phyloP scores from a whole-genome alignment of 2,329 filamentous ascomycete species.

The Dactylellina sp. region DNA sequence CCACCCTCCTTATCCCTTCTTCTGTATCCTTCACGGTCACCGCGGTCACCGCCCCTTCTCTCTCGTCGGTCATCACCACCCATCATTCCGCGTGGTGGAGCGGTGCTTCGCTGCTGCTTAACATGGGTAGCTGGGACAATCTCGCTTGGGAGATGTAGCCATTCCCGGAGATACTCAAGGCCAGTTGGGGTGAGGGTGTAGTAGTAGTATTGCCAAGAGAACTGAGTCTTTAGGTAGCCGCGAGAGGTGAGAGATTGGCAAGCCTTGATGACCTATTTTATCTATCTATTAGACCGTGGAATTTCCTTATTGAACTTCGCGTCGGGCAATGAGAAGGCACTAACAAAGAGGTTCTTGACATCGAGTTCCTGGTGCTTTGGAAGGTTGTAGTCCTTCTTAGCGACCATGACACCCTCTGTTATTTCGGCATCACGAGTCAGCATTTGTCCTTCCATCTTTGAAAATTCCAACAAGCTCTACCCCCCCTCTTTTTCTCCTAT shows the following conservation, averaged over 20 bases:
- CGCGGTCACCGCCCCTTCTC: slow-evolving; percentile 74
- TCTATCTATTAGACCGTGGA: slow-evolving; percentile 44
- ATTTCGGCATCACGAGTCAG: slow-evolving; percentile 36
- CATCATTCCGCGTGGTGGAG: slow-evolving; percentile 98
- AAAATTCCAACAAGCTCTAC: slow-evolving; percentile 35
- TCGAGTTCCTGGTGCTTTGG: slow-evolving; percentile 98
- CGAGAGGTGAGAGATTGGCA: slow-evolving; percentile 97
- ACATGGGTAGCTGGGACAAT: slow-evolving; percentile 99
- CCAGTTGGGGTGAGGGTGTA: slow-evolving; percentile 99
- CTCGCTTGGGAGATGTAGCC: slow-evolving; percentile 99
- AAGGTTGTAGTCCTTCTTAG: slow-evolving; percentile 99
- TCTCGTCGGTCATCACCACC: slow-evolving; percentile 77
- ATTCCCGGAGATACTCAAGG: slow-evolving; percentile 99
- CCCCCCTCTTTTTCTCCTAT: neutral
- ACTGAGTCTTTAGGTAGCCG: slow-evolving; percentile 99
- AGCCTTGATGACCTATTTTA: slow-evolving; percentile 87
- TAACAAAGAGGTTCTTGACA: slow-evolving; percentile 96
- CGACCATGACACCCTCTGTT: slow-evolving; percentile 85
- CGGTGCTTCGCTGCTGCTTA: slow-evolving; percentile 99
- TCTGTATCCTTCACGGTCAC: slow-evolving; percentile 89
- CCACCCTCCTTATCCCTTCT: slow-evolving; percentile 91
- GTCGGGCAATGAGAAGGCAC: slow-evolving; percentile 57
- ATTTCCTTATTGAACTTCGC: slow-evolving; percentile 11
- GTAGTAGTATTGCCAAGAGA: slow-evolving; percentile 99
- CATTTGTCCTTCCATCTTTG: slow-evolving; percentile 37